A percentile compares a stretch with the other conserved stretches of the same genome.
phyloP scores from a whole-genome alignment of 192 early-diverging fungal species.

The Podila horticola region DNA sequence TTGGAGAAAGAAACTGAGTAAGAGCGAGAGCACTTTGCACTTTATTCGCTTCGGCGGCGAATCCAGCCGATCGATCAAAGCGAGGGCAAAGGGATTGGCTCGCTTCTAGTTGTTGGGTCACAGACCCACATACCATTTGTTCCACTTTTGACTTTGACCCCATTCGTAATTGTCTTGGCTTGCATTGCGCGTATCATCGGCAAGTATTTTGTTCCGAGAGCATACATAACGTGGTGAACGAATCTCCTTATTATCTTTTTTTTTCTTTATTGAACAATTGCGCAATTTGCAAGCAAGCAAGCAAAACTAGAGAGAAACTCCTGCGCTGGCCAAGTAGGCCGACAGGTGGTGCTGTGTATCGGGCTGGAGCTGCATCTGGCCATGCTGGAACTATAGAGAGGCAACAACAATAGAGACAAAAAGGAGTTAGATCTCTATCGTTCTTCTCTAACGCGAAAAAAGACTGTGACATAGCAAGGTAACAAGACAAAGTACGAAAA shows the following conservation, averaged over 20 bases:
- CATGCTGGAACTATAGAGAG: constrained; percentile 33
- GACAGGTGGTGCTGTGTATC: constrained; percentile 33
- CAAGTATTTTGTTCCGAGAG: too few relatives aligned
- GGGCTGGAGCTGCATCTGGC: constrained; percentile 39
- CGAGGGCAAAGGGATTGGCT: neutral
- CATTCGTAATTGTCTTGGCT: too few relatives aligned
- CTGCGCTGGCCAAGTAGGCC: constrained; percentile 21
- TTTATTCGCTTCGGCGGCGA: neutral
- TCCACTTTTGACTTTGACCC: too few relatives aligned
- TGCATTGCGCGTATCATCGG: too few relatives aligned
- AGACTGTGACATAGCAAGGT: neutral
- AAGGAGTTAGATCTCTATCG: neutral
- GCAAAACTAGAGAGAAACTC: constrained; percentile 23
- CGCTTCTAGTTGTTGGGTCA: neutral
- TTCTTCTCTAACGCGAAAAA: neutral
- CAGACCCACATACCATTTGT: too few relatives aligned
- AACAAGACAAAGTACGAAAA: neutral
- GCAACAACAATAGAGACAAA: neutral
- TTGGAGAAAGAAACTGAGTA: neutral
- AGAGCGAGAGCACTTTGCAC: neutral
- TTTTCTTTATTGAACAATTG: neutral
- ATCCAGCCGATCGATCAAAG: neutral
- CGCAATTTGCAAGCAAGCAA: neutral
- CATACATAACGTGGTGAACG: neutral
- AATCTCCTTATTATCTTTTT: neutral